phyloP scores from a whole-genome alignment of 345 rosid genomes.

The Populus pruinosa region DNA sequence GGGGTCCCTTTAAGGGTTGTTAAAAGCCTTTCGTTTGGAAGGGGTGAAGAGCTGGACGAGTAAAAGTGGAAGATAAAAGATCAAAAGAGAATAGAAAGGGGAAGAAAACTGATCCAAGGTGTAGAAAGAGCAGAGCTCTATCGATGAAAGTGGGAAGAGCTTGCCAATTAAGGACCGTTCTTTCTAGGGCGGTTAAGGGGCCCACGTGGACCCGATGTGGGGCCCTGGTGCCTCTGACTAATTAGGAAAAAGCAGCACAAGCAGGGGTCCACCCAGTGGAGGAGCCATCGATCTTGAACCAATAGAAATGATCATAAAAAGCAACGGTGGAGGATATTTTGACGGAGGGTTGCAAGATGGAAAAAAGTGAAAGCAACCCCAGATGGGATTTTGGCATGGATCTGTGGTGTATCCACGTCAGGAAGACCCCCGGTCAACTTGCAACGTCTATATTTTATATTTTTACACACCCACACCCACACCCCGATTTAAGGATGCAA shows the following conservation, averaged over 20 bases:
- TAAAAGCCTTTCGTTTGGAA: too few species aligned
- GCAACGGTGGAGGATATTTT: constrained; percentile 24
- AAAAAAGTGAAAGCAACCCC: background rate
- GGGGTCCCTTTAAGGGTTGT: too few species aligned
- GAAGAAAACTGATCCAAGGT: background rate
- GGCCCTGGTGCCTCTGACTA: background rate
- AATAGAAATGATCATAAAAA: constrained; percentile 10
- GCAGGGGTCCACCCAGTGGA: constrained; percentile 1
- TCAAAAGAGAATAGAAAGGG: constrained; percentile 10
- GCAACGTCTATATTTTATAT: too few species aligned
- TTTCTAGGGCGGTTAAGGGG: constrained; percentile 22
- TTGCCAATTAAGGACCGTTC: constrained; percentile 2
- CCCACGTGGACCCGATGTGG: background rate
- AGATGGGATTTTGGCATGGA: background rate
- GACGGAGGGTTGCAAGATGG: background rate
- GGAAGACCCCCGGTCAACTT: too few species aligned
- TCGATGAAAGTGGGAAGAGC: constrained; percentile 1
- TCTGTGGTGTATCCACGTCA: background rate
- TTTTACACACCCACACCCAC: too few species aligned
- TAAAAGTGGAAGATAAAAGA: background rate
- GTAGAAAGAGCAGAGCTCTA: background rate
- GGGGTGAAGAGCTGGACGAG: too few species aligned
- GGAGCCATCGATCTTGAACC: constrained; percentile 7
- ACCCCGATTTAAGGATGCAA: too few species aligned
- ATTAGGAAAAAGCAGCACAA: background rate